A percentile compares a stretch with the other conserved stretches of the same genome.
Evolutionary conservation across 331 rosid species (phyloP).

Genomic region (Quercus phellos): DNA sequence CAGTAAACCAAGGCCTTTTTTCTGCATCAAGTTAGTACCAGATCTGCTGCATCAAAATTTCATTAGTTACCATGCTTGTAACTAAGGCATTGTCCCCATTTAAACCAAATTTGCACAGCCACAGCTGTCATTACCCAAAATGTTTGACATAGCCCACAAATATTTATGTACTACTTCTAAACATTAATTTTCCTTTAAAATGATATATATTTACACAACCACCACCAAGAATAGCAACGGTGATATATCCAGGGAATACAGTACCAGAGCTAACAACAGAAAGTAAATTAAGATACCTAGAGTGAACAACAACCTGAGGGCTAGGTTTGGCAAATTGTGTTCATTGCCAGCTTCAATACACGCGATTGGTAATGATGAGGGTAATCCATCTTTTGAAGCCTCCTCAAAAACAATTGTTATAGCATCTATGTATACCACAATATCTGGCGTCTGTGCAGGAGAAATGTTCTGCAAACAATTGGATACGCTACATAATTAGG

Average conservation of each 20-base stretch:
- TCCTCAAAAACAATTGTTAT: conserved; percentile 79
- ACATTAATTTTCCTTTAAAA: background rate
- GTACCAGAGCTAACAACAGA: background rate
- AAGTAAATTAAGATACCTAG: conserved; percentile 10
- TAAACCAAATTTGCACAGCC: background rate
- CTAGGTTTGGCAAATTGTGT: conserved; percentile 80
- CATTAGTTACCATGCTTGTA: background rate
- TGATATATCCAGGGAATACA: background rate
- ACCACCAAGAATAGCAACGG: background rate
- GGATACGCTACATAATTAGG: background rate
- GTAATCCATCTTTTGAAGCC: conserved; percentile 54
- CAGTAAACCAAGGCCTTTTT: background rate
- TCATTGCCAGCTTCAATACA: conserved; percentile 83
- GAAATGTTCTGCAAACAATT: conserved; percentile 64
- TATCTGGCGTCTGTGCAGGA: conserved; percentile 69
- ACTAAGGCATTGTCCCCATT: background rate
- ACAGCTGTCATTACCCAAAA: background rate
- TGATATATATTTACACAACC: background rate
- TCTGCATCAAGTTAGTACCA: background rate
- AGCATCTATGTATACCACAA: conserved; percentile 81
- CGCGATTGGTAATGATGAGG: conserved; percentile 66
- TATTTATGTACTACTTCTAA: background rate
- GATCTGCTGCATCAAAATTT: background rate
- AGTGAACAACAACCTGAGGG: conserved; percentile 71
- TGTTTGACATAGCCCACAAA: background rate